Percentiles rank a stretch among this genome's conserved stretches.
Evolutionary conservation across 176 grass and related monocot genomes (phyloP).

Genomic region (Carex myosuroides): DNA sequence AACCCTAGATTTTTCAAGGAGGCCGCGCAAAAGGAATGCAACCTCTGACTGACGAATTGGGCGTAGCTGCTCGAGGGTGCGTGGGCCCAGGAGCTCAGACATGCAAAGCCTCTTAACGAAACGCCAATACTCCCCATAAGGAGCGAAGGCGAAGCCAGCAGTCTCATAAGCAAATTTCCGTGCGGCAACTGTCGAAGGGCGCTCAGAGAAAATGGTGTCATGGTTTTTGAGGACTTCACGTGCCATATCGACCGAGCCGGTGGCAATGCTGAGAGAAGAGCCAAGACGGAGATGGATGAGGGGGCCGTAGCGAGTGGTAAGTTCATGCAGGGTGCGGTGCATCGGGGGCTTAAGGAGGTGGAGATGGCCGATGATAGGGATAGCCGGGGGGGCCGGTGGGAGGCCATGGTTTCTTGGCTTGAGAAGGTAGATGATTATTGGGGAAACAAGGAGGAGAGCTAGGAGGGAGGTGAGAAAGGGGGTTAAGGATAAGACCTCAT

Average conservation of each 20-base stretch:
- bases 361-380: constrained; percentile 73
- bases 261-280: constrained; percentile 39
- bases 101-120: constrained; percentile 76
- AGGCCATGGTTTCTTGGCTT: neutral
- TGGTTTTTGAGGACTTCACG: constrained; percentile 36
- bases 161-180: constrained; percentile 45
- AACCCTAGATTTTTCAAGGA: neutral
- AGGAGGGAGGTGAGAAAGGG: constrained; percentile 7
- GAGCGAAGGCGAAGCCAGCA: constrained; percentile 58
- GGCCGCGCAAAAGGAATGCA: neutral
- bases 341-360: constrained; percentile 48
- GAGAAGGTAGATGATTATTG: neutral
- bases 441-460: neutral
- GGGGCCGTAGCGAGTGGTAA: constrained; percentile 24
- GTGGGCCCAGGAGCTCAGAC: constrained; percentile 57
- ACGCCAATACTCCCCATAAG: constrained; percentile 56
- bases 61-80: constrained; percentile 50
- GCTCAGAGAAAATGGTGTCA: constrained; percentile 49
- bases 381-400: constrained; percentile 34
- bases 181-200: constrained; percentile 35
- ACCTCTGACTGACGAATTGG: constrained; percentile 42
- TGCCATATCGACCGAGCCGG: constrained; percentile 30
- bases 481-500: constrained; percentile 19
- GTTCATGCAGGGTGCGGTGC: constrained; percentile 45
- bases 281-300: constrained; percentile 47